phyloP scores from a whole-genome alignment of 179 eudicot genomes.

The Vitellaria paradoxa region DNA sequence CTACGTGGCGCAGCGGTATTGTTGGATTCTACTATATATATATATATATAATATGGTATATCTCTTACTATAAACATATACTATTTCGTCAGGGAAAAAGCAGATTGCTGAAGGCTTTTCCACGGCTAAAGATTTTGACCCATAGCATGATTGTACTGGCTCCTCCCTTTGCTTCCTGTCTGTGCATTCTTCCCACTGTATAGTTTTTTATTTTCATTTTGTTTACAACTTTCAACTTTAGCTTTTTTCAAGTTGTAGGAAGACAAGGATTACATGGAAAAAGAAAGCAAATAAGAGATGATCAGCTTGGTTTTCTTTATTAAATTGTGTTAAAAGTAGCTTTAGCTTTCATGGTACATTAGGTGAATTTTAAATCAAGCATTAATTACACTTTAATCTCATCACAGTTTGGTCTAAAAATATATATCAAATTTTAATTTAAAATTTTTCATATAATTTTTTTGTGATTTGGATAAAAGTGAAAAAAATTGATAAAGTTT shows the following conservation, averaged over 20 bases:
- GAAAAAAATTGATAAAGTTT: no score
- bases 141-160: not conserved
- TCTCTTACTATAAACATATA: not conserved
- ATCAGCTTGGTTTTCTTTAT: not conserved
- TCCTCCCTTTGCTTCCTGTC: constrained; percentile 8
- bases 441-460: no score
- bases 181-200: constrained; percentile 10
- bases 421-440: no score
- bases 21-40: no score
- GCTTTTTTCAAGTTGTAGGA: not conserved
- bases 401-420: no score
- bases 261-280: constrained; percentile 10
- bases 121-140: not conserved
- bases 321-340: not conserved
- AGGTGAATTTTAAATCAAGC: no score
- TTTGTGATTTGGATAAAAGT: no score
- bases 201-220: not conserved
- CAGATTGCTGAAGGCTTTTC: not conserved
- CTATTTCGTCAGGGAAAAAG: not conserved
- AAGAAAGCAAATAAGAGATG: constrained; percentile 3
- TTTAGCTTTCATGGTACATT: no score
- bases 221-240: constrained; percentile 4
- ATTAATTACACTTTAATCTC: no score
- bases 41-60: no score
- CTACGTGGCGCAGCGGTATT: no score